Evolutionary conservation across 805 yeast species (phyloP), one percentile per base, ranked within the genome.

Genomic region (Candida khao-thaluensis): DNA sequence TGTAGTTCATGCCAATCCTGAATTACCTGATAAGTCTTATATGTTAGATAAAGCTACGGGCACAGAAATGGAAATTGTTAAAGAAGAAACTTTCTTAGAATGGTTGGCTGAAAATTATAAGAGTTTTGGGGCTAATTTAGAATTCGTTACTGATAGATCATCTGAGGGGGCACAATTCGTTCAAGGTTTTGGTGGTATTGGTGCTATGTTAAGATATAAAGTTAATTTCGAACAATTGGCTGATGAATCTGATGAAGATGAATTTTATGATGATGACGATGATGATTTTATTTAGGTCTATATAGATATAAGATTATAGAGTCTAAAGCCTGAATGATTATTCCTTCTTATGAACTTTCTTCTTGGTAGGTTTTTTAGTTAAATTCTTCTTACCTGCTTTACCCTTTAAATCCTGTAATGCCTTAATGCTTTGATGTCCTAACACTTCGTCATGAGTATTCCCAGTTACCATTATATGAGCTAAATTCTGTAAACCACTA

Each of bases 131-230:
- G 96, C 99, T 38, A 79, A 84, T 44, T 76, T 93, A 55, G 99
- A 93, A 72, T 93, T 93, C 54, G 96, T 93, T 52, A 86, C 97
- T 36, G 98, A 93, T 71, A 82, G 88, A 69, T 85, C 96, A 16
- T 83, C 95, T 30, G 99, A 93, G 69, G 99, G 99, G 74, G 95
- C 98, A 32, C 99, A 93, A 72, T 93, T 93, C 66, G 95, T 85
- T 44, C 83, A 81, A 54, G 99, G 99, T 44, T 93, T 93, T 60
- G 99, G 99, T 84, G 99, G 99, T 71, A 79, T 93, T 51, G 99
- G 99, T 64, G 97, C 96, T 42, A 63, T 93, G 54, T 73, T 93
- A 63, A 88, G 99, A 72, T 93, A 93, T 70, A 89, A 89, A 69
- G 93, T 93, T 53, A 93, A 93, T 72, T 93, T 93, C 57, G 99